These are phyloP conservation scores for Tuber brumale DNA, from an alignment of 495 filamentous ascomycete genomes.

Conservation along the genomic window DNA sequence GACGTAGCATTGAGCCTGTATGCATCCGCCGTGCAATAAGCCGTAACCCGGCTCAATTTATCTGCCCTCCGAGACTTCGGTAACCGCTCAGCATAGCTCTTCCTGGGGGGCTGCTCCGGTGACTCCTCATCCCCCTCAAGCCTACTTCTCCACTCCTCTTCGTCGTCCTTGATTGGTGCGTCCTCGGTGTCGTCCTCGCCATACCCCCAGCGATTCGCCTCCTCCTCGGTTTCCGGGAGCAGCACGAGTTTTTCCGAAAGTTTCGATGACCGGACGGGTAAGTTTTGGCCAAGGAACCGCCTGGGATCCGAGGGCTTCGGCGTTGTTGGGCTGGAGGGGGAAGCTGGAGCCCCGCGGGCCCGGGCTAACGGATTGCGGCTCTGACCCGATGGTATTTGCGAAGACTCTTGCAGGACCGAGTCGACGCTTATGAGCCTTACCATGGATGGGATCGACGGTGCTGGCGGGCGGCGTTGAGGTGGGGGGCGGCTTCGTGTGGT, in stretches of 20 bases:
- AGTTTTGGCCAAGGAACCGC: slow-evolving; percentile 59
- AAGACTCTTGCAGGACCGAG: slow-evolving; percentile 87
- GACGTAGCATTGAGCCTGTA: slow-evolving; percentile 81
- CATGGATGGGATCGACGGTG: slow-evolving; percentile 27
- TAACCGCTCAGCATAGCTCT: slow-evolving; percentile 90
- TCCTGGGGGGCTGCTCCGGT: slow-evolving; percentile 49
- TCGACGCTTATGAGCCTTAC: slow-evolving; percentile 85
- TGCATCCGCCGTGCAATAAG: slow-evolving; percentile 92
- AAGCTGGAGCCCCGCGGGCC: slow-evolving; percentile 46
- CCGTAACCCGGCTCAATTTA: slow-evolving; percentile 82
- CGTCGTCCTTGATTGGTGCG: slow-evolving; percentile 71
- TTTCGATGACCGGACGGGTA: slow-evolving; percentile 83
- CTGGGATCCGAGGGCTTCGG: slow-evolving; percentile 44
- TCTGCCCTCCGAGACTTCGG: slow-evolving; percentile 83
- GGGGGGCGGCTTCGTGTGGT: slow-evolving; percentile 19
- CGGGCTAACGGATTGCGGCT: slow-evolving; percentile 62
- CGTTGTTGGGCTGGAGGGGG: slow-evolving; percentile 43
- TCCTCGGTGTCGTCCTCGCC: slow-evolving; percentile 50
- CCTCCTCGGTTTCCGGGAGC: slow-evolving; percentile 76
- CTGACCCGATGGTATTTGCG: slow-evolving; percentile 92
- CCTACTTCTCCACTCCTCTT: slow-evolving; percentile 57
- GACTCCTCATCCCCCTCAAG: slow-evolving; percentile 43
- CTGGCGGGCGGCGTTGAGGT: slow-evolving; percentile 28
- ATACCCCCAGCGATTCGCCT: slow-evolving; percentile 49
- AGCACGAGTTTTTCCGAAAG: slow-evolving; percentile 91